Evolutionary conservation across 768 basidiomycete species (phyloP), one percentile per base, ranked within the genome.

Genomic region (Rhizopogon roseolus): DNA sequence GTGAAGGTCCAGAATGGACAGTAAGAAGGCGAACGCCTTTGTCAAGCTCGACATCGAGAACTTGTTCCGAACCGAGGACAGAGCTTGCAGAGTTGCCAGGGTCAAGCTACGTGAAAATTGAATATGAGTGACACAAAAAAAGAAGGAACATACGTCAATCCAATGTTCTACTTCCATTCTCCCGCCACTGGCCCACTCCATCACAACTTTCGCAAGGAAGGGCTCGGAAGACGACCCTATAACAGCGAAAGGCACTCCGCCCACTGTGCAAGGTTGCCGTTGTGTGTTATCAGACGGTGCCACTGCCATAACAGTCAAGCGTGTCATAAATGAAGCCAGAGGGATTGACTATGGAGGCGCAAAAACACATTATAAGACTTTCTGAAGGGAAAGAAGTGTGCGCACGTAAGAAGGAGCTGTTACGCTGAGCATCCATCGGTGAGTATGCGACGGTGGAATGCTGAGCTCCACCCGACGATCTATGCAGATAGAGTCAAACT

Each of bases 161-260:
- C 79, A 81, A 49, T 81, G 79, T 8, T 80, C 78, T 16, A 81
- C 64, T 43, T 73, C 73, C 56, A 71, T 70, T 57, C 76, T 81
- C 48, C 70, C 70, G 19, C 64, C 62, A 13, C 75, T 75, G 25
- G 62, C 69, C 76, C 75, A 79, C 37, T 64, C 60, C 34, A 79
- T 64, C 1, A 64, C 62, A 17, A 79, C 60, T 19, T 68, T 66
- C 4, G 78, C 77, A 44, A 79, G 69, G 53, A 79, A 79, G 0
- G 79, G 74, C 48, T 66, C 69, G 53, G 77, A 71, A 16, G 77
- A 68, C 16, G 73, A 75, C 50, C 74, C 66, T 5, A 71, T 63
- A 2, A 73, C 65, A 17, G 68, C 67, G 49, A 77, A 80, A 16
- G 79, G 76, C 22, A 69, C 71, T 14, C 65, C 66, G 17, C 62